A percentile compares a stretch with the other conserved stretches of the same genome.
Evolutionary conservation across 768 basidiomycete genomes (phyloP).

Genomic region (Mycena venus): DNA sequence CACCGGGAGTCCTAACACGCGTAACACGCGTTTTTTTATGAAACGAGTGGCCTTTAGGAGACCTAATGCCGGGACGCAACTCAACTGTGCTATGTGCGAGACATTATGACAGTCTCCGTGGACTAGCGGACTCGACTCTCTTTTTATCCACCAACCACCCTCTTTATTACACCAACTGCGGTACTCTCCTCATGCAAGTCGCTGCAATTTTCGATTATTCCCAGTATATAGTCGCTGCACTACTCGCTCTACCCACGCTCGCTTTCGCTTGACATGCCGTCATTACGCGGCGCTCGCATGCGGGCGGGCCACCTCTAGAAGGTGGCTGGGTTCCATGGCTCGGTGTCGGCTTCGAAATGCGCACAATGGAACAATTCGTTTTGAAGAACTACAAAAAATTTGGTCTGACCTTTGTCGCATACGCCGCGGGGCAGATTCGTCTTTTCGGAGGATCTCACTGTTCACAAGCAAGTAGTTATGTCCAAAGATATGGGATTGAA

Average conservation of each 20-base stretch:
- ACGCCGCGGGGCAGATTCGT: not conserved
- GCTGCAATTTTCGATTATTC: not conserved
- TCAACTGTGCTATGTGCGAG: too few relatives aligned
- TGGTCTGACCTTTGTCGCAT: not conserved
- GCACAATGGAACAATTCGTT: not conserved
- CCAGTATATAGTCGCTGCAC: not conserved
- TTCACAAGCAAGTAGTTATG: not conserved
- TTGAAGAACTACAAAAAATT: not conserved
- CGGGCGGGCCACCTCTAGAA: not conserved
- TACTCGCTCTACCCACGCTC: not conserved
- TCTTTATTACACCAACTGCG: not conserved
- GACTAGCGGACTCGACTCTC: too few relatives aligned
- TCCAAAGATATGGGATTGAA: not conserved
- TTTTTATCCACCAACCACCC: not conserved
- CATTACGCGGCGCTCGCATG: not conserved
- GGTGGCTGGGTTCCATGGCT: not conserved
- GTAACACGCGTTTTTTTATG: too few relatives aligned
- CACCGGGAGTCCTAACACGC: too few relatives aligned
- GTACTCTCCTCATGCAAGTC: not conserved
- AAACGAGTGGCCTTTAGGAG: too few relatives aligned
- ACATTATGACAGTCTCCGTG: too few relatives aligned
- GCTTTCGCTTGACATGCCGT: not conserved
- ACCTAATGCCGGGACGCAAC: too few relatives aligned
- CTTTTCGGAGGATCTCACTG: not conserved
- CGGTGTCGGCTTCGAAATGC: not conserved